Conservation (phyloP, 225 moss, liverwort and hornwort species). For the Thuidium tamariscinum region DNA sequence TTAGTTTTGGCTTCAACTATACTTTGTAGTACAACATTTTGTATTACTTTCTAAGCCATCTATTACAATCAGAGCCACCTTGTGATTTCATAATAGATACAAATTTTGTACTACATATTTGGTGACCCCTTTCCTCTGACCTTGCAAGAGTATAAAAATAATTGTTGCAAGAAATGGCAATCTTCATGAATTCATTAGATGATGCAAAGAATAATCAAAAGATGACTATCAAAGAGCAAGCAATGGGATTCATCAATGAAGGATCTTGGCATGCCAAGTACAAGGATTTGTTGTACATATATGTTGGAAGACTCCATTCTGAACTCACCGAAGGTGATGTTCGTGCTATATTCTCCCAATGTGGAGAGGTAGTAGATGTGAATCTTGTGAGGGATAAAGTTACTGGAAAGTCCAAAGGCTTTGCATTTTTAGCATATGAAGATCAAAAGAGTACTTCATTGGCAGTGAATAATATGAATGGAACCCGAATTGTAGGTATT, state of each 20-base stretch:
- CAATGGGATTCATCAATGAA: slow-evolving; percentile 55
- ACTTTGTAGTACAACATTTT: background rate
- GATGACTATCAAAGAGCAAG: slow-evolving; percentile 52
- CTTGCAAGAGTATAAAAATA: no score
- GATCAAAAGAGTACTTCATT: slow-evolving; percentile 72
- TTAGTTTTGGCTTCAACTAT: background rate
- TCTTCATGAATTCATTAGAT: slow-evolving; percentile 66
- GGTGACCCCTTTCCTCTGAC: background rate
- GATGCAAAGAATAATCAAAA: slow-evolving; percentile 70
- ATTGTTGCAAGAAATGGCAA: background rate
- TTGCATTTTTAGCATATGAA: slow-evolving; percentile 85
- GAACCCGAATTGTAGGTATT: slow-evolving; percentile 53
- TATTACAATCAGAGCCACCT: background rate
- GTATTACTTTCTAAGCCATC: background rate
- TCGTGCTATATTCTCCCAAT: slow-evolving; percentile 72
- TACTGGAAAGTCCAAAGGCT: slow-evolving; percentile 70
- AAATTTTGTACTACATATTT: background rate
- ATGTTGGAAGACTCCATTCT: slow-evolving; percentile 51
- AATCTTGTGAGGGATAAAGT: slow-evolving; percentile 76
- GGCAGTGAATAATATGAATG: slow-evolving; percentile 81
- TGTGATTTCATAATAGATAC: background rate
- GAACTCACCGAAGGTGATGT: slow-evolving; percentile 70
- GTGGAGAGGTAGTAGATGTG: slow-evolving; percentile 75
- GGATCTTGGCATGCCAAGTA: slow-evolving; percentile 81
- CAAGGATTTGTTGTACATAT: slow-evolving; percentile 61